Evolutionary conservation across 202 grass and related monocot genomes (phyloP).

Genomic region (Zoysia matrella): DNA sequence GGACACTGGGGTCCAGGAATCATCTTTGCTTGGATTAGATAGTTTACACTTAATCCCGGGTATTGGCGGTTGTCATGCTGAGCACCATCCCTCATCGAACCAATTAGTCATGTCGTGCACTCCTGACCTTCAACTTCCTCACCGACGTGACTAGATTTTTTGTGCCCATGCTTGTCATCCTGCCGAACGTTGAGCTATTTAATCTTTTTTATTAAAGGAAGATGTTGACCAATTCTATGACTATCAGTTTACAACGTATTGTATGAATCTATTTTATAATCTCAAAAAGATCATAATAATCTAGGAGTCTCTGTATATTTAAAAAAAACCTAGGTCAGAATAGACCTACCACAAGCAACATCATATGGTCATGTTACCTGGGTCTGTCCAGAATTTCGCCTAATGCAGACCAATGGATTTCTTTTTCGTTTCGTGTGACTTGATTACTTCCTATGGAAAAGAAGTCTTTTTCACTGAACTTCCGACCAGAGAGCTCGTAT

Average conservation of each 20-base stretch:
- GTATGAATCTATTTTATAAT: neutral
- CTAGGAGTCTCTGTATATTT: neutral
- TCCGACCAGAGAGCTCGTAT: neutral
- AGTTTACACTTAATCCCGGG: constrained; percentile 22
- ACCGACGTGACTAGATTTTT: neutral
- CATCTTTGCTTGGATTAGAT: constrained; percentile 12
- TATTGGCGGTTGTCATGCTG: constrained; percentile 40
- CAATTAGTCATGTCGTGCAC: constrained; percentile 39
- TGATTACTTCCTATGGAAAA: constrained; percentile 16
- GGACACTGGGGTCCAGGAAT: constrained; percentile 6
- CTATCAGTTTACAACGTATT: no score
- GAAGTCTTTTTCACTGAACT: neutral
- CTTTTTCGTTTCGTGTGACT: neutral
- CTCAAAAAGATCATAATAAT: neutral
- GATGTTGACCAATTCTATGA: neutral
- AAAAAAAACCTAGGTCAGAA: constrained; percentile 1
- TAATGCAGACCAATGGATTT: neutral
- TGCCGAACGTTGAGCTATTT: neutral
- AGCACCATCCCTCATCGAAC: constrained; percentile 33
- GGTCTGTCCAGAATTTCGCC: neutral
- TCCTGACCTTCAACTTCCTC: constrained; percentile 33
- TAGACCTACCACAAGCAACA: neutral
- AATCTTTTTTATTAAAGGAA: neutral
- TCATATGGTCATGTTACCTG: neutral
- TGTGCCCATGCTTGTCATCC: neutral